Conservation (phyloP, 257 asterid species). For the Jacaranda mimosifolia region DNA sequence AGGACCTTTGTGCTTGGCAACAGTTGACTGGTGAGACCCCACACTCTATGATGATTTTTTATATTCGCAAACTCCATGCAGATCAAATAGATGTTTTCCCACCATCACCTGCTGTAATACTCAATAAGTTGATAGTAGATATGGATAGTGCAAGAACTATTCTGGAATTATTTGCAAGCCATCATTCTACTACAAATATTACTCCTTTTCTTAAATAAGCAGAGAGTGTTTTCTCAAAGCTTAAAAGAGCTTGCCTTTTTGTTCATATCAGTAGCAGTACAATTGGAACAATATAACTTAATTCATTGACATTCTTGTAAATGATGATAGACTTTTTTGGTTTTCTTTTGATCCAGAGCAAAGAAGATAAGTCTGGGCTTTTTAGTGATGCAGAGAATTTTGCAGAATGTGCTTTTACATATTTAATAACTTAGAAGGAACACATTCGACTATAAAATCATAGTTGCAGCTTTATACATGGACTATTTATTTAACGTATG, state of each 20-base stretch:
- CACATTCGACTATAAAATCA: slow-evolving; percentile 33
- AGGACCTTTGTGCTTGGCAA: slow-evolving; percentile 79
- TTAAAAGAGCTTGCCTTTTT: slow-evolving; percentile 7
- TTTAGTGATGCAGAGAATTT: slow-evolving; percentile 33
- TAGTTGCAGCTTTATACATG: slow-evolving; percentile 34
- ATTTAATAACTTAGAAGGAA: slow-evolving; percentile 35
- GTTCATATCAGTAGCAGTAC: not conserved
- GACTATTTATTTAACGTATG: slow-evolving; percentile 21
- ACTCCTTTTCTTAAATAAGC: too few species aligned
- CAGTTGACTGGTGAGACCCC: slow-evolving; percentile 73
- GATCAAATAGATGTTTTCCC: slow-evolving; percentile 6
- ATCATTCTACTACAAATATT: not conserved
- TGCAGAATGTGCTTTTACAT: slow-evolving; percentile 34
- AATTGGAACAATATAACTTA: not conserved
- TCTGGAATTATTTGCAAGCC: not conserved
- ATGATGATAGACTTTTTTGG: slow-evolving; percentile 1
- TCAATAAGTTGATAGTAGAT: slow-evolving; percentile 1
- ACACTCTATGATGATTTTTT: not conserved
- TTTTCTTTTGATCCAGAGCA: too few species aligned
- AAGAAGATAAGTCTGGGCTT: slow-evolving; percentile 3
- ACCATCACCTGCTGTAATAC: not conserved
- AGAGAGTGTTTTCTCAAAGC: slow-evolving; percentile 16
- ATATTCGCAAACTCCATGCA: slow-evolving; percentile 8
- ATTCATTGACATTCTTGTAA: not conserved
- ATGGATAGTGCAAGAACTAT: not conserved